These are phyloP conservation scores for Oemleria cerasiformis DNA, from an alignment of 306 rosid species.

Conservation along the genomic window DNA sequence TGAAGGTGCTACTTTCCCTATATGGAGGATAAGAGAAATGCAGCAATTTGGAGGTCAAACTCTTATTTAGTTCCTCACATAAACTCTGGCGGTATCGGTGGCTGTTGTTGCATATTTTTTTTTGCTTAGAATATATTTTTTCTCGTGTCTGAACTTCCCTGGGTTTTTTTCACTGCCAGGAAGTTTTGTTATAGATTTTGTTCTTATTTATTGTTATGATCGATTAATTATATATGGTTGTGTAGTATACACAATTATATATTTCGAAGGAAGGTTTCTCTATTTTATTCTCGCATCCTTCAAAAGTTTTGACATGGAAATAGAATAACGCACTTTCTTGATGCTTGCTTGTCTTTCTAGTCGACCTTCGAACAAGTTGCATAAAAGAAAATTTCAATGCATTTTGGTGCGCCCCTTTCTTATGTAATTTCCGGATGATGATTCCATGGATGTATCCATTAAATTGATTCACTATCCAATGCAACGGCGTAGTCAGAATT, in stretches of 20 bases:
- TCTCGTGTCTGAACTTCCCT: conserved; percentile 1
- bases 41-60: conserved; percentile 70
- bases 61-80: conserved; percentile 50
- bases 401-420: too few relatives aligned
- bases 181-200: conserved; percentile 8
- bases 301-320: too few relatives aligned
- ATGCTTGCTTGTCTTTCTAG: too few relatives aligned
- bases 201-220: background rate
- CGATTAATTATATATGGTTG: conserved; percentile 1
- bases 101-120: conserved; percentile 28
- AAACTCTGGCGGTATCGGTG: background rate
- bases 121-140: background rate
- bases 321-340: too few relatives aligned
- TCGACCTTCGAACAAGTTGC: too few relatives aligned
- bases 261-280: background rate
- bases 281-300: too few relatives aligned
- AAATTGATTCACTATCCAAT: too few relatives aligned
- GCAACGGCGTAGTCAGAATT: too few relatives aligned
- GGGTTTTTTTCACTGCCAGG: conserved; percentile 33
- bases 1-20: conserved; percentile 61
- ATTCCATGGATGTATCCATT: too few relatives aligned
- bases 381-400: too few relatives aligned
- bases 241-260: background rate
- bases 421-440: too few relatives aligned
- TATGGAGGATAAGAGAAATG: conserved; percentile 90